Base-by-base conservation (phyloP, 192 early-diverging fungal species). In the Diversispora epigaea region DNA sequence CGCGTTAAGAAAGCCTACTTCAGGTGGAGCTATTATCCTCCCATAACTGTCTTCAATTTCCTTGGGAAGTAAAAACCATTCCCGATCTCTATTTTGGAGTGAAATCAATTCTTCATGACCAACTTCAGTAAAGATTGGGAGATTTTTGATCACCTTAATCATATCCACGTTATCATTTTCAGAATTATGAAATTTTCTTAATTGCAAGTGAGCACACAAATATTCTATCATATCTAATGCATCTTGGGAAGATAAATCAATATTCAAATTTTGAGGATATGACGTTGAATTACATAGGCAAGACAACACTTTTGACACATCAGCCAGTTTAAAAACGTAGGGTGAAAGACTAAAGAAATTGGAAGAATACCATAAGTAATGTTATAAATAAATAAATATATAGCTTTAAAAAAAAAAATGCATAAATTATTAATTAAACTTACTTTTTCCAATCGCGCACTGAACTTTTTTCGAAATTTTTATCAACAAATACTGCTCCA, bases 91-190 rank as follows among this genome's bases (percentile, higher is more conserved):
- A n/a, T n/a, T 9, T 46, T 19, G 21, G 7, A 67, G 40, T 22
- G 44, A 21, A 67, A 67, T 67, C 6, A 45, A 0, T 25, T 0
- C 3, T 47, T 21, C n/a, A 11, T 67, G 6, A 14, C 21, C 65
- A 12, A 67, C 45, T 49, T 49, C 45, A 10, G 21, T 49, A 67
- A 47, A 67, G 11, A 67, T 67, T 15, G 65, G 65, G 14, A 67
- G 65, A 67, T 67, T 10, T 22, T 67, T 67, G 12, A 67, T 47
- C 8, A 66, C 43, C 46, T 66, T 43, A 47, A 67, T 64, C 3
- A 21, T 6, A 14, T 43, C 5, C n/a, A 12, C 6, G 4, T 41
- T 2, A 43, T 41, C 39, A 9, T n/a, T 44, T 8, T 41, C 43
- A 21, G 39, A 15, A 43, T n/a, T 8, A n/a, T 17, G 39, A 17